Conservation (phyloP, 441 rosid genomes). For the Aquilaria agallochum region DNA sequence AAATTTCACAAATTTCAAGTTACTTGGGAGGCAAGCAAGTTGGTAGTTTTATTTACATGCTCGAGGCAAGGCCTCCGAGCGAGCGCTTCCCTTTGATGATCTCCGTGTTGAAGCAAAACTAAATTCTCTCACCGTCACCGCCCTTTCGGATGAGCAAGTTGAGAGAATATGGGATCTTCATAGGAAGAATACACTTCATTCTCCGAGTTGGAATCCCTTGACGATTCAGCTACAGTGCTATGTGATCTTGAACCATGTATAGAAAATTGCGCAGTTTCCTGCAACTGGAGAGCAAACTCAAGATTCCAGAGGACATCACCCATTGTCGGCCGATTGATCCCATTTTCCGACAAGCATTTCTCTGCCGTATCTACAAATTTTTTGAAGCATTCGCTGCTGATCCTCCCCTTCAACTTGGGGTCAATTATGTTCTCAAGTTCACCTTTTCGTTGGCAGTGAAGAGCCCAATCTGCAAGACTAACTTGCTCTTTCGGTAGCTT, state of each 20-base stretch:
- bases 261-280: constrained; percentile 40
- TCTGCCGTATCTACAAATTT: constrained; percentile 58
- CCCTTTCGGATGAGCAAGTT: constrained; percentile 57
- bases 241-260: constrained; percentile 10
- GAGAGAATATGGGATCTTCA: constrained; percentile 34
- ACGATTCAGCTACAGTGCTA: background rate
- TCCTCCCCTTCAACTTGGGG: constrained; percentile 49
- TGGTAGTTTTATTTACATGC: background rate
- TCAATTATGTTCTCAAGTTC: constrained; percentile 46
- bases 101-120: background rate
- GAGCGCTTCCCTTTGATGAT: constrained; percentile 4
- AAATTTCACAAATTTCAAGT: too few relatives aligned
- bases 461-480: constrained; percentile 72
- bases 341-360: constrained; percentile 56
- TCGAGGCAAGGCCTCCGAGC: constrained; percentile 1
- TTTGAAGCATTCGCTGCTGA: constrained; percentile 48
- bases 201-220: background rate
- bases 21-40: too few relatives aligned
- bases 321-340: constrained; percentile 64
- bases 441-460: constrained; percentile 40
- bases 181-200: background rate
- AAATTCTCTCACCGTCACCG: constrained; percentile 25
- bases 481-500: constrained; percentile 65
- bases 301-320: constrained; percentile 78
- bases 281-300: constrained; percentile 62